These are phyloP conservation scores for Wallemia hederae DNA, from an alignment of 1,284 basidiomycete species.

Conservation along the genomic window DNA sequence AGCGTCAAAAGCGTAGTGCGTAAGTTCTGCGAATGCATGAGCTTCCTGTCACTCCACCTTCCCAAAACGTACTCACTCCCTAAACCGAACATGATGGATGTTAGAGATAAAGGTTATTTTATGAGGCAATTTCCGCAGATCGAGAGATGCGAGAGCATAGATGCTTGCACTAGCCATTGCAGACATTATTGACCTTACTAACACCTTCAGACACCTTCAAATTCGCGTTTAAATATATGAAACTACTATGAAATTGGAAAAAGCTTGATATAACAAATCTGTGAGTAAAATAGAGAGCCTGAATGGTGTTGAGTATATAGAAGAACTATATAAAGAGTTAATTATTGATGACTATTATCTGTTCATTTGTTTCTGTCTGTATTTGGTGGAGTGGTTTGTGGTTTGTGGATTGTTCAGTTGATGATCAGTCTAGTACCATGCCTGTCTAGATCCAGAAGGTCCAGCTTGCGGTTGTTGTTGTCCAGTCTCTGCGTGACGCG, in stretches of 20 bases:
- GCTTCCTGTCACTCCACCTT: too few species aligned
- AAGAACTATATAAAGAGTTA: too few species aligned
- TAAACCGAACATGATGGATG: not conserved
- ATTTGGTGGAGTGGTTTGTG: not conserved
- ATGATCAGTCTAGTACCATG: not conserved
- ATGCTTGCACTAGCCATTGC: too few species aligned
- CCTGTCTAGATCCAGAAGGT: not conserved
- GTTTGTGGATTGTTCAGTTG: not conserved
- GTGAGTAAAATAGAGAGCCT: not conserved
- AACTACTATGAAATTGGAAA: not conserved
- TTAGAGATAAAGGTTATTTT: not conserved
- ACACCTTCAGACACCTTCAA: too few species aligned
- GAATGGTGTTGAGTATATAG: not conserved
- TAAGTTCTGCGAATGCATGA: slow-evolving; percentile 14
- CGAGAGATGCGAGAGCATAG: too few species aligned
- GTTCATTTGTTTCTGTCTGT: not conserved
- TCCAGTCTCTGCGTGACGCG: not conserved
- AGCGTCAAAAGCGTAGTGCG: slow-evolving; percentile 46
- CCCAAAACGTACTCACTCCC: not conserved
- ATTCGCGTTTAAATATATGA: too few species aligned
- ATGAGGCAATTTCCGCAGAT: too few species aligned
- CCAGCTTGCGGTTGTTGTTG: not conserved
- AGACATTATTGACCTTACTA: too few species aligned
- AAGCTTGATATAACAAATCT: not conserved
- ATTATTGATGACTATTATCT: too few species aligned